Evolutionary conservation across 495 filamentous ascomycete genomes (phyloP).

Genomic region (Xylaria castorea): DNA sequence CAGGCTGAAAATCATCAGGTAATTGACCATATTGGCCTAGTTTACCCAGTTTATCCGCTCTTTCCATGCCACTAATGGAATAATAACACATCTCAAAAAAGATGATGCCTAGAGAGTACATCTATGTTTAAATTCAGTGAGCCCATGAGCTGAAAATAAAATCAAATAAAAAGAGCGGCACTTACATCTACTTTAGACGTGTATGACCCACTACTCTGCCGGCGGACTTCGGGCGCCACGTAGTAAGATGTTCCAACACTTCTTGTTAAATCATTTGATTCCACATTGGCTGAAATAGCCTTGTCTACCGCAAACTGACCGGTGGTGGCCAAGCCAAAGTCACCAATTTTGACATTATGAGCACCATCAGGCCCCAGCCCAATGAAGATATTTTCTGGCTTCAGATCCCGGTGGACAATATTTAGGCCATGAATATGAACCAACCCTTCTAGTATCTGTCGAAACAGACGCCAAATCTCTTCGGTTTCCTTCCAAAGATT

Average conservation of each 20-base stretch:
- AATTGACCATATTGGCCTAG: slow-evolving; percentile 72
- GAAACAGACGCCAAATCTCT: slow-evolving; percentile 86
- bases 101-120: slow-evolving; percentile 97
- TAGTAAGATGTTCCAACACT: slow-evolving; percentile 96
- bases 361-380: slow-evolving; percentile 65
- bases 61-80: slow-evolving; percentile 85
- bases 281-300: slow-evolving; percentile 64
- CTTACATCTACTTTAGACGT: slow-evolving; percentile 91
- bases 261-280: slow-evolving; percentile 67
- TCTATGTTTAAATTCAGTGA: slow-evolving; percentile 54
- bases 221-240: slow-evolving; percentile 88
- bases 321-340: slow-evolving; percentile 93
- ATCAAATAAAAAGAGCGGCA: slow-evolving; percentile 28
- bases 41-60: slow-evolving; percentile 73
- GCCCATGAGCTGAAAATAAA: neutral
- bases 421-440: slow-evolving; percentile 88
- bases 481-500: slow-evolving; percentile 73
- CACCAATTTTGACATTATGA: slow-evolving; percentile 91
- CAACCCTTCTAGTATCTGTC: slow-evolving; percentile 90
- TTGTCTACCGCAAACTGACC: slow-evolving; percentile 75
- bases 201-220: slow-evolving; percentile 74
- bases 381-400: slow-evolving; percentile 97
- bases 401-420: slow-evolving; percentile 97
- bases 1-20: slow-evolving; percentile 75
- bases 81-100: slow-evolving; percentile 97